Evolutionary conservation across 2,329 filamentous ascomycete genomes (phyloP), one percentile per base, ranked within the genome.

Genomic region (Colletotrichum sp.): DNA sequence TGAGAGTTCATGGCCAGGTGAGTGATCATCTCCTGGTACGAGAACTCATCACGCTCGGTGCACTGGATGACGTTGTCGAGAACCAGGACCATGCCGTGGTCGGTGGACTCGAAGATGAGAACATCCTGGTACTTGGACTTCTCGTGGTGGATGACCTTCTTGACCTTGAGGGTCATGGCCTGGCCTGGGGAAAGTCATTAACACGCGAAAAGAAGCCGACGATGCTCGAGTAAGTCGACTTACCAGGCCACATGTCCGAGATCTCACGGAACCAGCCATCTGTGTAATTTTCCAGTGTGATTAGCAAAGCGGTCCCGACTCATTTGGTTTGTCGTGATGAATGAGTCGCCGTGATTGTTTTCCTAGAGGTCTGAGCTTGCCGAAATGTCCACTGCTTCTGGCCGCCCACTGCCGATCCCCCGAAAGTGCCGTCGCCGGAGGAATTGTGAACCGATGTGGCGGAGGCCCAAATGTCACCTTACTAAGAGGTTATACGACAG

Each of bases 191-290:
- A 4, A 34, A 5, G n/a, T 68, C 43, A 34, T 73, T 18, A 75
- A 36, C 43, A 75, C 26, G 24, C n/a, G 36, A 8, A 12, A 26
- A 8, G 28, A 13, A 24, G 18, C 32, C 57, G 21, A 57, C 30
- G 38, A 72, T 63, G 70, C 21, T 48, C 36, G 64, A 36, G 32
- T 36, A 36, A 66, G 57, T 61, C 13, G n/a, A 78, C 80, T 85
- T 84, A 90, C 89, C 92, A 78, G 97, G 96, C 97, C 97, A 99
- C 96, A 99, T 99, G 84, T 97, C 90, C 81, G 95, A 98, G 88
- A 98, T 96, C 90, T 99, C 97, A 87, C 96, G 95, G 94, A 99
- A 99, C 97, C 97, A 99, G 89, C 96, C 97, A 98, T 99, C 97
- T 98, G 81, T 18, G 60, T 60, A 21, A 52, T 21, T 52, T 58